Evolutionary conservation across 2,329 filamentous ascomycete genomes (phyloP).

Genomic region (Madurella fahalii): DNA sequence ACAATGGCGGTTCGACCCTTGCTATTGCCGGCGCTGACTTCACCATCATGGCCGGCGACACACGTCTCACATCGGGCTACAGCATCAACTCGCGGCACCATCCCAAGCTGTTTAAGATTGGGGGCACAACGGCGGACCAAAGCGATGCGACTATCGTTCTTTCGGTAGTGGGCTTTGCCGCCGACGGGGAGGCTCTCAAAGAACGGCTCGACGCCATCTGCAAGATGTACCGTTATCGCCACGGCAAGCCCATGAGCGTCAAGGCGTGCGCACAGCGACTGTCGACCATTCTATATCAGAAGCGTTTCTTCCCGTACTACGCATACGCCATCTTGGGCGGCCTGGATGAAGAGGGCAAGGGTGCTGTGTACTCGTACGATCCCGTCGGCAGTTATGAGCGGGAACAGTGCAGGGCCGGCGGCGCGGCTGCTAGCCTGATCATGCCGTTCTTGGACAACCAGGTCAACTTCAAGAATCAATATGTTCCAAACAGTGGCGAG

Average conservation of each 20-base stretch:
- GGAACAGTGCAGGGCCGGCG: constrained; percentile 91
- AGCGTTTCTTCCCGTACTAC: constrained; percentile 99
- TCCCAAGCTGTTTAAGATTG: constrained; percentile 96
- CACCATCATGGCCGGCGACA: constrained; percentile 95
- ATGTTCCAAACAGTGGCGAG: constrained; percentile 77
- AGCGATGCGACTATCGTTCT: constrained; percentile 82
- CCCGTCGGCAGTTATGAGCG: constrained; percentile 97
- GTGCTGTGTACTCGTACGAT: constrained; percentile 95
- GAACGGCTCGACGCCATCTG: constrained; percentile 91
- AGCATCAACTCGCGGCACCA: constrained; percentile 97
- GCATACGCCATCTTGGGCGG: constrained; percentile 91
- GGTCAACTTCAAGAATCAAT: constrained; percentile 99
- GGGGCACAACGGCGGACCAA: constrained; percentile 81
- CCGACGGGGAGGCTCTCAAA: constrained; percentile 89
- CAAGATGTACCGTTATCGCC: constrained; percentile 99
- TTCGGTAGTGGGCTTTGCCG: constrained; percentile 92
- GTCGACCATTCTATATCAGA: constrained; percentile 91
- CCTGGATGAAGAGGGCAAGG: constrained; percentile 89
- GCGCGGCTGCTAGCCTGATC: constrained; percentile 88
- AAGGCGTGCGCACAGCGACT: constrained; percentile 92
- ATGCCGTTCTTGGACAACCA: constrained; percentile 99
- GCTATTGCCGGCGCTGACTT: constrained; percentile 93
- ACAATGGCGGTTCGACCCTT: constrained; percentile 95
- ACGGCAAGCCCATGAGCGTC: constrained; percentile 93
- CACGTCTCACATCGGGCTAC: constrained; percentile 91